phyloP scores from a whole-genome alignment of 169 alveolate species.

The Eimeria praecox region DNA sequence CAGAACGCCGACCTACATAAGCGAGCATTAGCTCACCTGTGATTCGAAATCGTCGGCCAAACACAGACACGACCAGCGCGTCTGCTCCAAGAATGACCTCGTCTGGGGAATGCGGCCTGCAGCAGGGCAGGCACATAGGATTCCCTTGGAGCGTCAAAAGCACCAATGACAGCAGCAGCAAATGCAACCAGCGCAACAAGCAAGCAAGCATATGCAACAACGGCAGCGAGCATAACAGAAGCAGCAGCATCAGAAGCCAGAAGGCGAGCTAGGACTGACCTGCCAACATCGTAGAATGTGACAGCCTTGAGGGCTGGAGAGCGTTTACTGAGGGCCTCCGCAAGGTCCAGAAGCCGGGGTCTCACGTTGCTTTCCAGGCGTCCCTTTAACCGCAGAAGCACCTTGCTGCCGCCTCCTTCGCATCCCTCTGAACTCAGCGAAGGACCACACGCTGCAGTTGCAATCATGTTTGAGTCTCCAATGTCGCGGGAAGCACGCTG shows the following conservation, averaged over 20 bases:
- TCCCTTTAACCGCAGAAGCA: conserved; percentile 60
- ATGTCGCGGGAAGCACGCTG: not conserved
- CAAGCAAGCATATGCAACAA: not conserved
- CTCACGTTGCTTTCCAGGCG: conserved; percentile 26
- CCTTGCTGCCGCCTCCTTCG: not conserved
- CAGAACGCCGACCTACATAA: not conserved
- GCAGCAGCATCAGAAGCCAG: conserved; percentile 7
- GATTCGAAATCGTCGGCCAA: conserved; percentile 30
- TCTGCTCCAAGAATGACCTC: conserved; percentile 30
- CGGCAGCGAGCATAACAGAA: not conserved
- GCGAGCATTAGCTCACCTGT: conserved; percentile 20
- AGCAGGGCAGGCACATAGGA: not conserved
- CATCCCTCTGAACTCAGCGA: conserved; percentile 17
- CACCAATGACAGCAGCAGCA: conserved; percentile 13
- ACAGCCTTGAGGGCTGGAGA: conserved; percentile 55
- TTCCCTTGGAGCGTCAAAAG: not conserved
- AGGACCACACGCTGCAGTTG: not conserved
- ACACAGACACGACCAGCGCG: not conserved
- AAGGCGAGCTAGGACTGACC: not conserved
- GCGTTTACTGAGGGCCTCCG: not conserved
- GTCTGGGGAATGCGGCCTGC: conserved; percentile 49
- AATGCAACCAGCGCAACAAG: not conserved
- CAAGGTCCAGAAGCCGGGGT: conserved; percentile 16
- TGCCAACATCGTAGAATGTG: conserved; percentile 47
- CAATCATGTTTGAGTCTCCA: not conserved